Evolutionary conservation across 2,329 filamentous ascomycete species (phyloP).

Genomic region (Colletotrichum sp.): DNA sequence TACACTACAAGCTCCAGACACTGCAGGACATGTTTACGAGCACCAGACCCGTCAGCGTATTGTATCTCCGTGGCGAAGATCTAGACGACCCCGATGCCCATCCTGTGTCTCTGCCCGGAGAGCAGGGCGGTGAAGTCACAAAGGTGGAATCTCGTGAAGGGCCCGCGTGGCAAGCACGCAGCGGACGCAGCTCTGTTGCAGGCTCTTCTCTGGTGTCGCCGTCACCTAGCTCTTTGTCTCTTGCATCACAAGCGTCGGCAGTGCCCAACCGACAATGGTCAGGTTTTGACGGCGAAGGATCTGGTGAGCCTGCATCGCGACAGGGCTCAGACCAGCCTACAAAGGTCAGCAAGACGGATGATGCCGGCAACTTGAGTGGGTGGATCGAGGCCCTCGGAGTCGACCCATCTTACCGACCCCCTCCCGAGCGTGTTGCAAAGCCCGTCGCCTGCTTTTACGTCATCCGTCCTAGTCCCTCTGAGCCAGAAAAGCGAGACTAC

Average conservation of each 20-base stretch:
- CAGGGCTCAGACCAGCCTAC: conserved; percentile 59
- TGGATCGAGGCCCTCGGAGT: conserved; percentile 94
- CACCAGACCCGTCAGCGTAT: conserved; percentile 76
- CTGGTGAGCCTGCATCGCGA: conserved; percentile 49
- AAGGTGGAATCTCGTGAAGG: conserved; percentile 56
- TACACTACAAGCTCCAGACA: conserved; percentile 78
- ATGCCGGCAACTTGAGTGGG: conserved; percentile 71
- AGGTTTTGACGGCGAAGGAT: conserved; percentile 59
- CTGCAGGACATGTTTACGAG: conserved; percentile 90
- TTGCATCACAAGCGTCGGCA: conserved; percentile 61
- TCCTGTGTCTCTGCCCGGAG: conserved; percentile 76
- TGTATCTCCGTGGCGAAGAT: conserved; percentile 80
- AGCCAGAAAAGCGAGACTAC: conserved; percentile 61
- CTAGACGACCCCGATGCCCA: conserved; percentile 80
- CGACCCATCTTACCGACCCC: conserved; percentile 84
- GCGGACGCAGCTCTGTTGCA: conserved; percentile 62
- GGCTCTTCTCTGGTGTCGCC: conserved; percentile 69
- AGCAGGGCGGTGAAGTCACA: conserved; percentile 62
- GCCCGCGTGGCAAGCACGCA: conserved; percentile 55
- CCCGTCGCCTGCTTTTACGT: conserved; percentile 90
- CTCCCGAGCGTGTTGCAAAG: conserved; percentile 73
- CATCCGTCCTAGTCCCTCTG: conserved; percentile 57
- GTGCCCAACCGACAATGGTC: conserved; percentile 53
- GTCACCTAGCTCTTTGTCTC: conserved; percentile 68
- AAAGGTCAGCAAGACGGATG: conserved; percentile 59